Evolutionary conservation across 2,329 filamentous ascomycete genomes (phyloP).

Genomic region (Talaromyces sp.): DNA sequence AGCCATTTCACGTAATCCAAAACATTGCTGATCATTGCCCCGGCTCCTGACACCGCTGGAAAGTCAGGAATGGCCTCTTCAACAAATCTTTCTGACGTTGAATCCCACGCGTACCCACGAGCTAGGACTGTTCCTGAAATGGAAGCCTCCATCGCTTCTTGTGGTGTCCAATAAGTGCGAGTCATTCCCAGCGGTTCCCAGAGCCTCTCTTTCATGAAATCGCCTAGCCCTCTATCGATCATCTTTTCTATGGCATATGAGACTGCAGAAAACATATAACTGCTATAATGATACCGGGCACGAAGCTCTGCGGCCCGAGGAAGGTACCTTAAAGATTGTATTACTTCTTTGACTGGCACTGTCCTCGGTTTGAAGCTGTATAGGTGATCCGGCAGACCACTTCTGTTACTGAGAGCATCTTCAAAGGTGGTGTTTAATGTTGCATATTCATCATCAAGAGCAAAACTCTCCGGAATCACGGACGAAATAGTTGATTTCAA

Average conservation of each 20-base stretch:
- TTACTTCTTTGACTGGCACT: not conserved
- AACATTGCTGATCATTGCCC: slow-evolving; percentile 2
- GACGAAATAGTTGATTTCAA: not conserved
- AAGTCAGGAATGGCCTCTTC: not conserved
- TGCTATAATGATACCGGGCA: not conserved
- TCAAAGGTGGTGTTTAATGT: not conserved
- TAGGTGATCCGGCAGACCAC: not conserved
- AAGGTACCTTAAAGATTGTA: not conserved
- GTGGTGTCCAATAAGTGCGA: slow-evolving; percentile 1
- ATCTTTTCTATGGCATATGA: not conserved
- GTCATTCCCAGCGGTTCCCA: not conserved
- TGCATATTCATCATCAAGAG: not conserved
- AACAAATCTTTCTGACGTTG: not conserved
- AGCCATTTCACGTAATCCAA: slow-evolving; percentile 1
- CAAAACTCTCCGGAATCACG: not conserved
- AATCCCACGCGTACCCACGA: slow-evolving; percentile 1
- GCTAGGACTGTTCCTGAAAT: not conserved
- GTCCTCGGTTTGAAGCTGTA: not conserved
- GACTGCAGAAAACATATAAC: slow-evolving; percentile 3
- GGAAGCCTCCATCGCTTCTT: not conserved
- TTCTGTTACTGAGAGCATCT: slow-evolving; percentile 2
- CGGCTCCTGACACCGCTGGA: slow-evolving; percentile 1
- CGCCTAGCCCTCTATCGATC: not conserved
- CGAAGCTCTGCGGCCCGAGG: slow-evolving; percentile 1
- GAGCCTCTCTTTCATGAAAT: not conserved